Evolutionary conservation across 1,139 yeast species (phyloP).

Genomic region (Yamadazyma trypodendri): DNA sequence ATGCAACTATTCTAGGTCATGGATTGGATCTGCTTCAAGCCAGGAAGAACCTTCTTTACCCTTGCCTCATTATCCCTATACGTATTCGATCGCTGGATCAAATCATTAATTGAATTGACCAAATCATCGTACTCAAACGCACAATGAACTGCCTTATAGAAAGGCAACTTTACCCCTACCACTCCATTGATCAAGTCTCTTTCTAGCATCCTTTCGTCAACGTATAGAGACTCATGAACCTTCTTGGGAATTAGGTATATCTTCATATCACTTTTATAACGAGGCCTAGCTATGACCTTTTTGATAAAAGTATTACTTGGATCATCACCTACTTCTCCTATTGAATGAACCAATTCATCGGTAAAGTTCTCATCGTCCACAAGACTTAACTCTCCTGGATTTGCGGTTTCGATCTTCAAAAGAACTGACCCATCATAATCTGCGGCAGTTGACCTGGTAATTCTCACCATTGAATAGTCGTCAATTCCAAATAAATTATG

Average conservation of each 20-base stretch:
- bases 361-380: conserved; percentile 49
- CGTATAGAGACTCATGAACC: conserved; percentile 40
- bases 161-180: conserved; percentile 27
- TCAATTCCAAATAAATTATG: conserved; percentile 37
- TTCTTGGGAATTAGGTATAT: conserved; percentile 37
- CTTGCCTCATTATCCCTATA: background rate
- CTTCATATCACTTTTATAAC: conserved; percentile 54
- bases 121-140: conserved; percentile 22
- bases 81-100: background rate
- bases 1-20: too few species aligned
- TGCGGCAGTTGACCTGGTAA: conserved; percentile 54
- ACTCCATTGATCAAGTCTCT: conserved; percentile 53
- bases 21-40: too few species aligned
- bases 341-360: conserved; percentile 38
- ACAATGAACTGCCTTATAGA: conserved; percentile 20
- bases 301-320: conserved; percentile 48
- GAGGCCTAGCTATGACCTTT: conserved; percentile 49
- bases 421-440: conserved; percentile 51
- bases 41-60: background rate
- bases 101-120: background rate
- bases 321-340: conserved; percentile 39
- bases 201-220: conserved; percentile 50
- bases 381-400: conserved; percentile 50
- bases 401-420: conserved; percentile 53
- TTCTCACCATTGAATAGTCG: conserved; percentile 47